These are phyloP conservation scores for Cydonia oblonga DNA, from an alignment of 331 rosid species.

Conservation along the genomic window DNA sequence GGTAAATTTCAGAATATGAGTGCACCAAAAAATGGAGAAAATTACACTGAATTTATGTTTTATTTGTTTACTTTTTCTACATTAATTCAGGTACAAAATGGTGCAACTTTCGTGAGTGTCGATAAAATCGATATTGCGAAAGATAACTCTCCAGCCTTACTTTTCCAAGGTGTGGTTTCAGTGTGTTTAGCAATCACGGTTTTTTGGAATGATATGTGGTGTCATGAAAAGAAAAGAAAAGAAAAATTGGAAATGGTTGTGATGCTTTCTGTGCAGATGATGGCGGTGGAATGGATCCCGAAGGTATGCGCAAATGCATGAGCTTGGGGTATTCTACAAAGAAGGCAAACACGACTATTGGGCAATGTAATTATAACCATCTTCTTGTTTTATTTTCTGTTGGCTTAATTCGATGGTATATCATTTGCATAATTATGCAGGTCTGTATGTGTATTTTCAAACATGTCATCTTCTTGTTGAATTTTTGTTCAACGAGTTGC, in stretches of 20 bases:
- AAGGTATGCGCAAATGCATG: constrained; percentile 74
- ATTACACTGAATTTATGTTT: not conserved
- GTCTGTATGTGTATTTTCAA: not conserved
- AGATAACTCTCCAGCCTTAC: constrained; percentile 84
- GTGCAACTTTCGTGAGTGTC: constrained; percentile 78
- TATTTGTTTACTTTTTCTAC: not conserved
- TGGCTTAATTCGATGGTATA: not conserved
- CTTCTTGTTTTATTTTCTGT: constrained; percentile 7
- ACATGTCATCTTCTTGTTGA: not conserved
- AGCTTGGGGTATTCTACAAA: constrained; percentile 94
- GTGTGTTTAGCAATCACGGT: constrained; percentile 4
- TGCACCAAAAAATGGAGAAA: not conserved
- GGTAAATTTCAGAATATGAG: constrained; percentile 29
- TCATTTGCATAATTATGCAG: not conserved
- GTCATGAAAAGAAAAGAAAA: not conserved
- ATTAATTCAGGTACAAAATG: constrained; percentile 54
- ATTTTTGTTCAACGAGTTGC: not conserved
- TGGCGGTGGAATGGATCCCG: constrained; percentile 94
- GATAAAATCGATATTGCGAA: constrained; percentile 61
- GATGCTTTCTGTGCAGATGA: constrained; percentile 48
- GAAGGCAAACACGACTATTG: constrained; percentile 84
- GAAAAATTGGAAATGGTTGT: not conserved
- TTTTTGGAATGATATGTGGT: constrained; percentile 10
- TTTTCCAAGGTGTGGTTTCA: constrained; percentile 50
- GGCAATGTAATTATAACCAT: constrained; percentile 55